Conservation (phyloP, 2,329 filamentous ascomycete species). For the Didymella lethalis region DNA sequence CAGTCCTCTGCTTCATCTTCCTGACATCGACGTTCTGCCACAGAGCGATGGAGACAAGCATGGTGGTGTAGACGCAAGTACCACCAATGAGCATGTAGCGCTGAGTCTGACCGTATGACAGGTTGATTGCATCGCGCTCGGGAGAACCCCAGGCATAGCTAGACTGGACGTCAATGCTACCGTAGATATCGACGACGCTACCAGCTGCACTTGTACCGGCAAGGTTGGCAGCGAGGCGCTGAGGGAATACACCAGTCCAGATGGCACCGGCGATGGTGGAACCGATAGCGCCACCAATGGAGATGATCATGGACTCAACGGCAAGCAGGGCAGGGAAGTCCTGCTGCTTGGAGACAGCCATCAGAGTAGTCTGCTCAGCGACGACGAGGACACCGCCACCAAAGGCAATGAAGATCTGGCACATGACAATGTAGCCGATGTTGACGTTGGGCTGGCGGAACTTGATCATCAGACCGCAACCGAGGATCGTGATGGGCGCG, state of each 20-base stretch:
- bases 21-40: slow-evolving; percentile 45
- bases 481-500: slow-evolving; percentile 45
- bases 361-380: slow-evolving; percentile 45
- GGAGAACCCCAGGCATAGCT: slow-evolving; percentile 60
- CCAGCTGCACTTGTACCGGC: slow-evolving; percentile 55
- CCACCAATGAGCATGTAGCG: slow-evolving; percentile 50
- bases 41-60: slow-evolving; percentile 34
- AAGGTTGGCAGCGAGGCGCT: slow-evolving; percentile 56
- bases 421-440: slow-evolving; percentile 48
- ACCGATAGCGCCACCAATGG: slow-evolving; percentile 59
- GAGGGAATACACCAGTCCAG: slow-evolving; percentile 68
- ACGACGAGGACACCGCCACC: slow-evolving; percentile 47
- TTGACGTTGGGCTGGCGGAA: slow-evolving; percentile 48
- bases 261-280: slow-evolving; percentile 68
- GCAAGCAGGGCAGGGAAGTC: slow-evolving; percentile 45
- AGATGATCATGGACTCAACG: slow-evolving; percentile 66
- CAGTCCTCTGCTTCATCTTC: slow-evolving; percentile 45
- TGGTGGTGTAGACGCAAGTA: slow-evolving; percentile 39
- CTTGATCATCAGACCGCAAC: slow-evolving; percentile 49
- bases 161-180: slow-evolving; percentile 62
- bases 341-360: slow-evolving; percentile 45
- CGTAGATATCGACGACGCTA: slow-evolving; percentile 56
- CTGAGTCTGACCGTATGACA: slow-evolving; percentile 49
- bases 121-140: slow-evolving; percentile 55
- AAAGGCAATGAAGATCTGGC: slow-evolving; percentile 48